Evolutionary conservation across 148 eudicot genomes (phyloP).

Genomic region (Fallopia convolvulus): DNA sequence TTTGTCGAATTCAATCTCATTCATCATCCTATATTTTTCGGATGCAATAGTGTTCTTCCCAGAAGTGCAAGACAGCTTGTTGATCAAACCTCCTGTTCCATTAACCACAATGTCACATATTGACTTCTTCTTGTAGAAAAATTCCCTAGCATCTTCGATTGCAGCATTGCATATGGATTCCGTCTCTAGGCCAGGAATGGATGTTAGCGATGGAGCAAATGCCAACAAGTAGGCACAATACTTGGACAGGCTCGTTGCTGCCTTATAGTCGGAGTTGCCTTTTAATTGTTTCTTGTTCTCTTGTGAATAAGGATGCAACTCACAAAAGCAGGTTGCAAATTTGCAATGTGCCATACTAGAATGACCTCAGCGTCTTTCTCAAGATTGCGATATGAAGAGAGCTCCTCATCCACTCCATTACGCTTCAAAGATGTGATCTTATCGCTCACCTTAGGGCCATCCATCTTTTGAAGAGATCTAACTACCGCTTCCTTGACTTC

Average conservation of each 20-base stretch:
- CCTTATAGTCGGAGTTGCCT: not conserved
- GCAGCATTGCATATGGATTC: not conserved
- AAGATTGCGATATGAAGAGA: not conserved
- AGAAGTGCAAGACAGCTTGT: not conserved
- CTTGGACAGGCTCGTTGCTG: not conserved
- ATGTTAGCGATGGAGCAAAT: not conserved
- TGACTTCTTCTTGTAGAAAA: too few relatives aligned
- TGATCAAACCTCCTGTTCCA: not conserved
- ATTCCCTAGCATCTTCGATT: not conserved
- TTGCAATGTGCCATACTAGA: not conserved
- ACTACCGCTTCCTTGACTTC: not conserved
- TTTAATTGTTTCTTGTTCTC: not conserved
- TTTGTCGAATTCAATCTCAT: not conserved
- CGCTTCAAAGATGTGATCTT: not conserved
- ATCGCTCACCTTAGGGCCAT: not conserved
- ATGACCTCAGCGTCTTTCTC: not conserved
- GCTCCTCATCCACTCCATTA: not conserved
- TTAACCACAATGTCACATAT: too few relatives aligned
- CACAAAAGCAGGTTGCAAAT: not conserved
- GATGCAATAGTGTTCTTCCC: not conserved
- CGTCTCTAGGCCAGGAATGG: not conserved
- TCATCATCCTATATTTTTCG: not conserved
- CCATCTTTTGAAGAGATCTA: not conserved
- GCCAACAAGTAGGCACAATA: conserved; percentile 1
- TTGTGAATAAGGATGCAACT: not conserved